Base-by-base conservation (phyloP, 768 basidiomycete genomes). In the Trametes cingulata region DNA sequence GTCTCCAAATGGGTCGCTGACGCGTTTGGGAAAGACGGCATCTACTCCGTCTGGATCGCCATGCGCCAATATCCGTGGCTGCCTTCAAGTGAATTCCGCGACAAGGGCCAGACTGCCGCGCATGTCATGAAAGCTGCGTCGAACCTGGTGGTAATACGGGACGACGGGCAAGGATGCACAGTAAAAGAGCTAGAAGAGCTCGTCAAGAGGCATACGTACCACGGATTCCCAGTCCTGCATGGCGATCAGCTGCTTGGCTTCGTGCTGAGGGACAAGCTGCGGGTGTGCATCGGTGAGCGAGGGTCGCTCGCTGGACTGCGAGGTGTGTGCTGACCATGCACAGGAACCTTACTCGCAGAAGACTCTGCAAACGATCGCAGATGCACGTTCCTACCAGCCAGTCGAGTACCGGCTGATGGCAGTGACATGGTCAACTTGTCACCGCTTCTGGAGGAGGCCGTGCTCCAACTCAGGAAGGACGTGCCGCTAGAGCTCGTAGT, bases 1-100 rank as follows among this genome's bases (percentile, higher is more conserved):
- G 82, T 83, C 19, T 78, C 87, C 8, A 90, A 90, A 75, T 90
- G 85, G 85, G 85, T 90, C 10, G 88, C 84, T 7, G 88, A 90
- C 67, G 87, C 86, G 13, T 77, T 87, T 55, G 84, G 83, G 3
- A 82, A 80, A 60, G 86, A 87, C 61, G 87, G 87, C 15, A 88
- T 88, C 46, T 90, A 89, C 67, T 72, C 84, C 27, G 82, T 81
- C 17, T 89, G 88, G 88, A 89, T 89, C 56, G 82, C 86, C 10
- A 81, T 89, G 79, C 78, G 82, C 56, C 78, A 79, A 33, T 90
- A 89, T 67, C 85, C 88, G 2, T 90, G 87, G 86, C 78, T 90
- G 4, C 82, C 87, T 13, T 81, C 83, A 19, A 75, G 80, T 24
- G 83, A 87, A 62, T 86, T 85, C 71, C 81, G 83, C 43, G 88